Percentiles rank a stretch among this genome's conserved stretches.
phyloP scores from a whole-genome alignment of 345 rosid species.

The Aegle marmelos region DNA sequence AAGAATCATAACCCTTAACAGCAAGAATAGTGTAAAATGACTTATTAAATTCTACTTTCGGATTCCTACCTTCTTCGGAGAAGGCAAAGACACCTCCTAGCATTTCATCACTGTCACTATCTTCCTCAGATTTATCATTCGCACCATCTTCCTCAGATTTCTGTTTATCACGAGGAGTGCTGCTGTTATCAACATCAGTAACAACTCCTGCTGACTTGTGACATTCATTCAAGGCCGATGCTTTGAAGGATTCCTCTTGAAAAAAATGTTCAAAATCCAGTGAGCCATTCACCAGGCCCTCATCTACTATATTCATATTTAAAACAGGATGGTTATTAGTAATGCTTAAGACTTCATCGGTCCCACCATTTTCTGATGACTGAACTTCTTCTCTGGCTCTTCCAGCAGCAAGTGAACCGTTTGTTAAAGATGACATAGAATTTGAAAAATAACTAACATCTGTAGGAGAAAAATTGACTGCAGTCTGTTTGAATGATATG shows the following conservation, averaged over 20 bases:
- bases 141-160: slow-evolving; percentile 72
- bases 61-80: slow-evolving; percentile 78
- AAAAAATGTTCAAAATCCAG: slow-evolving; percentile 69
- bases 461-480: slow-evolving; percentile 31
- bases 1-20: not conserved
- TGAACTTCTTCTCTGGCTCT: slow-evolving; percentile 38
- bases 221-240: slow-evolving; percentile 21
- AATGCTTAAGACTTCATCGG: slow-evolving; percentile 55
- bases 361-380: slow-evolving; percentile 44
- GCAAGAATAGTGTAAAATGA: not conserved
- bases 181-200: slow-evolving; percentile 38
- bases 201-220: slow-evolving; percentile 37
- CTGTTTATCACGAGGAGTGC: slow-evolving; percentile 52
- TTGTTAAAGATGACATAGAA: slow-evolving; percentile 36
- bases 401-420: slow-evolving; percentile 50
- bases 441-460: slow-evolving; percentile 43
- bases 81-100: slow-evolving; percentile 92
- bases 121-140: slow-evolving; percentile 58
- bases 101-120: slow-evolving; percentile 73
- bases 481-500: slow-evolving; percentile 44
- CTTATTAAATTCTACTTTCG: not conserved
- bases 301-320: slow-evolving; percentile 57
- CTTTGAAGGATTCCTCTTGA: slow-evolving; percentile 65
- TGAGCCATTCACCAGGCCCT: slow-evolving; percentile 44
- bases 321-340: slow-evolving; percentile 64